Conservation (phyloP, 805 yeast genomes). For the Zygosaccharomyces lentus region DNA sequence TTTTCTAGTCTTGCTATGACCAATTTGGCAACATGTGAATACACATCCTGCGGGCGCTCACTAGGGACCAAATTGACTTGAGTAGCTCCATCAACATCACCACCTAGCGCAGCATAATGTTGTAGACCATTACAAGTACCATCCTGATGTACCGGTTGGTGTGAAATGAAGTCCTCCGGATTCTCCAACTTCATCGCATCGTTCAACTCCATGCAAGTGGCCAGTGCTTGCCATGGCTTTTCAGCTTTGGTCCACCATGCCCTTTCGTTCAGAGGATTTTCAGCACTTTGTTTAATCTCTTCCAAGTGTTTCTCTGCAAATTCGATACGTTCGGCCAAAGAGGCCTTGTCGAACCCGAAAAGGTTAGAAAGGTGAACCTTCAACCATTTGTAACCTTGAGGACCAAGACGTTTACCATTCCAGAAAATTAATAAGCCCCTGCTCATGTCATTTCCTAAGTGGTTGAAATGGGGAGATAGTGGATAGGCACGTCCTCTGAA, state of each 20-base stretch:
- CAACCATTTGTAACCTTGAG: conserved; percentile 63
- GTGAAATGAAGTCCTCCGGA: conserved; percentile 62
- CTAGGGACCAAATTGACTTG: conserved; percentile 73
- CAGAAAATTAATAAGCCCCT: conserved; percentile 69
- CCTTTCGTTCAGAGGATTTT: conserved; percentile 52
- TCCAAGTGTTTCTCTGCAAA: conserved; percentile 57
- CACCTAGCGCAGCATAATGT: conserved; percentile 84
- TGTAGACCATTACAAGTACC: conserved; percentile 86
- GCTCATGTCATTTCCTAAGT: conserved; percentile 73
- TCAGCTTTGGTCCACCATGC: conserved; percentile 73
- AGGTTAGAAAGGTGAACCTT: conserved; percentile 72
- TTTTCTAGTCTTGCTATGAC: conserved; percentile 52
- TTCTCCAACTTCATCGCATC: conserved; percentile 59
- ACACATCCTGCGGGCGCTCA: conserved; percentile 73
- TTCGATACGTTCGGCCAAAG: conserved; percentile 57
- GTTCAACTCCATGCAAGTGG: conserved; percentile 61
- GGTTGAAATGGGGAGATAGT: conserved; percentile 73
- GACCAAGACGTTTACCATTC: conserved; percentile 70
- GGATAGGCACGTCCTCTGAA: conserved; percentile 86
- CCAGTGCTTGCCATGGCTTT: conserved; percentile 79
- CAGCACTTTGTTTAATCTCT: conserved; percentile 53
- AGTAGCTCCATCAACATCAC: conserved; percentile 76
- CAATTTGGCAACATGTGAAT: conserved; percentile 61
- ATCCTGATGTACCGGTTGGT: conserved; percentile 79
- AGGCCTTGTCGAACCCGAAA: conserved; percentile 70